Evolutionary conservation across 352 stramenopile species (phyloP).

Genomic region (Globisporangium viniferum): DNA sequence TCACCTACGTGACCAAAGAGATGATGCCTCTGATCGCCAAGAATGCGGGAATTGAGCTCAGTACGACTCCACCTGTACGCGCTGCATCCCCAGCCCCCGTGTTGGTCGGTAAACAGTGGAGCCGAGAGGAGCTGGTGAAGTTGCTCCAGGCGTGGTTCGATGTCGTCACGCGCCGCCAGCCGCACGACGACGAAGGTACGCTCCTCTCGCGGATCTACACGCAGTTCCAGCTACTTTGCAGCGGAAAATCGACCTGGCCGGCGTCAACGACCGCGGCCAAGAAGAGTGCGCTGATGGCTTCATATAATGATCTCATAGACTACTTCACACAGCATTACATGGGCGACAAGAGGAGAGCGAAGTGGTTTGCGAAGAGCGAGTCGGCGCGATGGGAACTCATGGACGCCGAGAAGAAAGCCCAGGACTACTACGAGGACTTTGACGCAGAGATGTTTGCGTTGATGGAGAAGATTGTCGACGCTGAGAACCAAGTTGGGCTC

Average conservation of each 20-base stretch:
- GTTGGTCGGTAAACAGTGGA: background rate
- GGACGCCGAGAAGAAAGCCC: background rate
- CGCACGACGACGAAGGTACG: background rate
- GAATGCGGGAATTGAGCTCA: background rate
- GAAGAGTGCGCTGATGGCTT: background rate
- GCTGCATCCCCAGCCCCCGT: background rate
- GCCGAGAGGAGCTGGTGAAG: background rate
- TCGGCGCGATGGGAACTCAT: background rate
- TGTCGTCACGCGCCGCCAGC: background rate
- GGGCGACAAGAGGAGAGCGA: background rate
- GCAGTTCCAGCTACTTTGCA: background rate
- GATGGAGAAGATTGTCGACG: background rate
- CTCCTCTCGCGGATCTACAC: background rate
- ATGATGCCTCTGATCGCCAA: background rate
- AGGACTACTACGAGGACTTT: background rate
- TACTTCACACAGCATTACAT: background rate
- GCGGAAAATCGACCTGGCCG: background rate
- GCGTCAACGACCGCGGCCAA: background rate
- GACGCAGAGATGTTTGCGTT: background rate
- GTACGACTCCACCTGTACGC: background rate
- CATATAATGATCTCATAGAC: background rate
- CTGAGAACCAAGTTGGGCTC: background rate
- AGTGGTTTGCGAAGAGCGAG: slow-evolving; percentile 1
- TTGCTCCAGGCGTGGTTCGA: background rate
- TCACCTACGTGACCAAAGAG: background rate